Percentiles rank a stretch among this genome's conserved stretches.
phyloP scores from a whole-genome alignment of 768 basidiomycete species.

The Albatrellus ellisii region DNA sequence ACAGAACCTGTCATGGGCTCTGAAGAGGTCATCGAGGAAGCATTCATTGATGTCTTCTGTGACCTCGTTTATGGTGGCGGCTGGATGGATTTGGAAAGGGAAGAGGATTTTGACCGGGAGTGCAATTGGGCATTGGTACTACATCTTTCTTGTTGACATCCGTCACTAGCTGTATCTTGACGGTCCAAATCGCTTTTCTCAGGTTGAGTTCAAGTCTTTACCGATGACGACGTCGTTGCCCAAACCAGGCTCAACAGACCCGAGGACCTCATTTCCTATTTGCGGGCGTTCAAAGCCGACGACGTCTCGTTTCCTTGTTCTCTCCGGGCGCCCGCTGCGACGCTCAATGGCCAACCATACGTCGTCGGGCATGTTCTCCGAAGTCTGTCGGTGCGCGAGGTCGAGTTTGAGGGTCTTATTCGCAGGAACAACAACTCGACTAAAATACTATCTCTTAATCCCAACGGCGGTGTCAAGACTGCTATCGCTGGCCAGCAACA shows the following conservation, averaged over 20 bases:
- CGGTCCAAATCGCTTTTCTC: too few relatives aligned
- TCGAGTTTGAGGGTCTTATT: slow-evolving; percentile 70
- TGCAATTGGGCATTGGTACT: slow-evolving; percentile 89
- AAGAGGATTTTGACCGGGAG: slow-evolving; percentile 68
- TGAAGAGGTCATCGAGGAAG: slow-evolving; percentile 80
- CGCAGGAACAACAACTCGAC: slow-evolving; percentile 34
- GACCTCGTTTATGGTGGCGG: slow-evolving; percentile 73
- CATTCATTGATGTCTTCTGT: slow-evolving; percentile 80
- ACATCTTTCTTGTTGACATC: slow-evolving; percentile 7
- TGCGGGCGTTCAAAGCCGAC: slow-evolving; percentile 32
- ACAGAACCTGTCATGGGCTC: slow-evolving; percentile 68
- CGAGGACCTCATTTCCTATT: slow-evolving; percentile 69
- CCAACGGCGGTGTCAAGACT: slow-evolving; percentile 12
- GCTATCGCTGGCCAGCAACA: slow-evolving; percentile 4
- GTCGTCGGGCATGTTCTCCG: slow-evolving; percentile 45
- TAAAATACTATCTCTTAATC: slow-evolving; percentile 24
- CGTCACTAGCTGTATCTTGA: not conserved
- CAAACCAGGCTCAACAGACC: slow-evolving; percentile 32
- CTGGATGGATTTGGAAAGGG: slow-evolving; percentile 70
- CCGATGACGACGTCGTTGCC: slow-evolving; percentile 25
- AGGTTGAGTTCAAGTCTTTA: slow-evolving; percentile 84
- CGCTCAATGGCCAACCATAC: slow-evolving; percentile 69
- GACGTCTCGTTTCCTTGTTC: slow-evolving; percentile 60
- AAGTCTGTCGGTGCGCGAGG: slow-evolving; percentile 42
- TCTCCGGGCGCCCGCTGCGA: slow-evolving; percentile 49